These are phyloP conservation scores for Coemansia sp. DNA, from an alignment of 192 early-diverging fungal species.

Conservation along the genomic window DNA sequence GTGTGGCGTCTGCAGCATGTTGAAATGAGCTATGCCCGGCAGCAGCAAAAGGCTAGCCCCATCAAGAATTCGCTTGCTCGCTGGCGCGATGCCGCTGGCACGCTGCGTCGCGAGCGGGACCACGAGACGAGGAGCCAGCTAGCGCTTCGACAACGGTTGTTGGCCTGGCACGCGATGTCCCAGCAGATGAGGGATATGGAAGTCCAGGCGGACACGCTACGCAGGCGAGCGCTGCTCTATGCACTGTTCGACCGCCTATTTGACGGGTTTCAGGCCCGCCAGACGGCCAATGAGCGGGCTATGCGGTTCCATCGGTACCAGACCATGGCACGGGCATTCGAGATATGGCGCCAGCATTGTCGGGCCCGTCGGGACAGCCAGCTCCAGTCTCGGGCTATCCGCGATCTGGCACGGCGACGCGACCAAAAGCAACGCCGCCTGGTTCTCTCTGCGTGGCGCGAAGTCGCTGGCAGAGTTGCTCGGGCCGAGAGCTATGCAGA, in stretches of 20 bases:
- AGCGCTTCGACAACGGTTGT: not conserved
- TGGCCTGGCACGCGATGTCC: conserved; percentile 1
- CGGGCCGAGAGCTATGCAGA: conserved; percentile 1
- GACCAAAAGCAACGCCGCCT: conserved; percentile 28
- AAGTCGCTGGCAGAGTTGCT: conserved; percentile 8
- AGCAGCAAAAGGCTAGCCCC: not conserved
- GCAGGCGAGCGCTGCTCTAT: not conserved
- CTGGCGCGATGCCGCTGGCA: conserved; percentile 13
- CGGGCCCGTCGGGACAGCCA: conserved; percentile 10
- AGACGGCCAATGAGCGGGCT: not conserved
- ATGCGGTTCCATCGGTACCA: not conserved
- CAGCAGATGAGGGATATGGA: not conserved
- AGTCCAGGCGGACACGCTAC: conserved; percentile 13
- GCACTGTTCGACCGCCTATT: not conserved
- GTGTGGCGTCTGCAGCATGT: conserved; percentile 9
- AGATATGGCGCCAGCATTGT: not conserved
- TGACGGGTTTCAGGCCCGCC: not conserved
- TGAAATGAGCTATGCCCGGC: not conserved
- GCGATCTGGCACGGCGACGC: conserved; percentile 23
- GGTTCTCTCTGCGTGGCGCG: conserved; percentile 34
- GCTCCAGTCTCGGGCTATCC: conserved; percentile 30
- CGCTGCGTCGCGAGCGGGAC: not conserved
- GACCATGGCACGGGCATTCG: not conserved
- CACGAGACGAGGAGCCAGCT: not conserved
- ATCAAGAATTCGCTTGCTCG: conserved; percentile 1